phyloP scores from a whole-genome alignment of 2,329 filamentous ascomycete genomes.

The Tolypocladium pustulatum region DNA sequence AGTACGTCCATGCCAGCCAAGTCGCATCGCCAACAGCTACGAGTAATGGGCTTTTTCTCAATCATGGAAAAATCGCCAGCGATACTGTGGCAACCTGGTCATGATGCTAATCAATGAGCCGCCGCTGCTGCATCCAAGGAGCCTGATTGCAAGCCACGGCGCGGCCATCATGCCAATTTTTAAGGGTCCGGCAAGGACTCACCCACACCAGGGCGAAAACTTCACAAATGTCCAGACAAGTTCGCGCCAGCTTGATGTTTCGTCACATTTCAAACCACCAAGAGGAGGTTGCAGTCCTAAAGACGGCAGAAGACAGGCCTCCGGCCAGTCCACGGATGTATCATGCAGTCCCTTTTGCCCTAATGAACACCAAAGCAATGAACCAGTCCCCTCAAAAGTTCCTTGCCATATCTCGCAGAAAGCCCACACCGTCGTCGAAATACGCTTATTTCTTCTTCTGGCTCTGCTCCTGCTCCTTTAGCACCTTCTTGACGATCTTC shows the following conservation, averaged over 20 bases:
- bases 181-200: no score
- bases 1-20: not conserved
- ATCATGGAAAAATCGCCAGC: no score
- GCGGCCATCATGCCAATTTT: no score
- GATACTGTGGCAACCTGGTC: not conserved
- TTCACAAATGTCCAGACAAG: not conserved
- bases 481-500: constrained; percentile 99
- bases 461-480: constrained; percentile 88
- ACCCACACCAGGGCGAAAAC: no score
- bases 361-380: constrained; percentile 45
- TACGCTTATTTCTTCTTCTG: constrained; percentile 58
- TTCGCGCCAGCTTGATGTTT: constrained; percentile 24
- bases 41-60: no score
- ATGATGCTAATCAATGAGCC: not conserved
- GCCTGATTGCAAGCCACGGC: not conserved
- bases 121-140: not conserved
- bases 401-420: constrained; percentile 22
- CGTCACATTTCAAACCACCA: constrained; percentile 35
- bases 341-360: constrained; percentile 40
- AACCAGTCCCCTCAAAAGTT: constrained; percentile 26
- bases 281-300: constrained; percentile 30
- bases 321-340: constrained; percentile 24
- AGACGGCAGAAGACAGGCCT: constrained; percentile 35
- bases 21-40: not conserved
- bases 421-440: constrained; percentile 17